A percentile compares a stretch with the other conserved stretches of the same genome.
Evolutionary conservation across 2,329 filamentous ascomycete genomes (phyloP).

Genomic region (Calonectria pteridis): DNA sequence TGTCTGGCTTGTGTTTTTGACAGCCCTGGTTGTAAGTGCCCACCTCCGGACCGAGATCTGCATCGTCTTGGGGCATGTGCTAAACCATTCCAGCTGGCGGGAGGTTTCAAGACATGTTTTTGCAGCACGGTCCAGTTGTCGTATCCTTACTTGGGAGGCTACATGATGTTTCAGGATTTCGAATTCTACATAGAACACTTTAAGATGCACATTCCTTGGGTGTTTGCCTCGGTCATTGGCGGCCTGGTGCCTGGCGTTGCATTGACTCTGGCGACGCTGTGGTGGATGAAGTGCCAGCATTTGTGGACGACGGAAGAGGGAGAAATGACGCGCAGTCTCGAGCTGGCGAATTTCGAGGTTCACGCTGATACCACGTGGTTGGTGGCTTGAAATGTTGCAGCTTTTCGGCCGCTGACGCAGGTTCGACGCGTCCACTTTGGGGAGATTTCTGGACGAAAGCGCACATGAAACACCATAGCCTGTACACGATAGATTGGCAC

Average conservation of each 20-base stretch:
- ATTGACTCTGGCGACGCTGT: background rate
- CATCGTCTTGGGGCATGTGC: background rate
- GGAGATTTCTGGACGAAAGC: background rate
- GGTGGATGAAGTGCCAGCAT: conserved; percentile 25
- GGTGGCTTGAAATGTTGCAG: background rate
- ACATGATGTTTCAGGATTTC: conserved; percentile 18
- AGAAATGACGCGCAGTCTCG: background rate
- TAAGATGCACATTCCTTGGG: conserved; percentile 9
- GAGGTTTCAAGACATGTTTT: conserved; percentile 16
- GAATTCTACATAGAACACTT: conserved; percentile 23
- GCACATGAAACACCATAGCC: too few species aligned
- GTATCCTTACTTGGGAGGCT: conserved; percentile 12
- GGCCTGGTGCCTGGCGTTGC: conserved; percentile 3
- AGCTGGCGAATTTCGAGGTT: conserved; percentile 11
- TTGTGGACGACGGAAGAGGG: conserved; percentile 19
- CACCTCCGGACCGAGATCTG: background rate
- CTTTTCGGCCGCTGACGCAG: background rate
- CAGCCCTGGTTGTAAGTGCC: conserved; percentile 2
- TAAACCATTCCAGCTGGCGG: background rate
- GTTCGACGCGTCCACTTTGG: background rate
- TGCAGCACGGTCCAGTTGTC: conserved; percentile 20
- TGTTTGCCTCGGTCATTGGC: conserved; percentile 13
- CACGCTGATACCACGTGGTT: conserved; percentile 14
- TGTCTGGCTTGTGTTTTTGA: conserved; percentile 18
- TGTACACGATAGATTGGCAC: background rate